Conservation (phyloP, 108 stramenopile genomes). For the Pseudonitzschia delicatissima region DNA sequence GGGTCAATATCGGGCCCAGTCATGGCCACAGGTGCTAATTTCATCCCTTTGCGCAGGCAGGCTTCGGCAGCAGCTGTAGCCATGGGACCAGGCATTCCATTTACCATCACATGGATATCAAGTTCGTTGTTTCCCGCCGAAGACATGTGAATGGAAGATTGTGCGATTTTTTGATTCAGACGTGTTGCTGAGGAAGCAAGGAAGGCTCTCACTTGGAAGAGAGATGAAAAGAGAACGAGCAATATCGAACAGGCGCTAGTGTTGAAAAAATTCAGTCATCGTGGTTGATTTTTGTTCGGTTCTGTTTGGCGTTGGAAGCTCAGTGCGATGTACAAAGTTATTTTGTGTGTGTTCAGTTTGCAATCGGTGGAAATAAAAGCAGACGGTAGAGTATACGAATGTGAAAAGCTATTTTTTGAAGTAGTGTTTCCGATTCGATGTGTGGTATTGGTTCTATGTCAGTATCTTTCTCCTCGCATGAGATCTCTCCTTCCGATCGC, state of each 20-base stretch:
- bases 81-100: slow-evolving; percentile 96
- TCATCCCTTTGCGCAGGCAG: slow-evolving; percentile 83
- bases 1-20: slow-evolving; percentile 85
- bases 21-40: slow-evolving; percentile 82
- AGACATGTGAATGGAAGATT: slow-evolving; percentile 5
- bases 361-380: no score
- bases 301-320: no score
- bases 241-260: slow-evolving; percentile 3
- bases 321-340: no score
- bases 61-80: slow-evolving; percentile 94
- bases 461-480: not conserved
- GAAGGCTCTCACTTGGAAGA: not conserved
- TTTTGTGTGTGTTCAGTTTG: no score
- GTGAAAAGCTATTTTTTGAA: no score
- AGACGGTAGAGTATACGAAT: no score
- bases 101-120: slow-evolving; percentile 72
- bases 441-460: not conserved
- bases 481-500: not conserved
- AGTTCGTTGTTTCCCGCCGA: not conserved
- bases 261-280: not conserved
- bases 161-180: not conserved
- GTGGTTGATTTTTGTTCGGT: not conserved
- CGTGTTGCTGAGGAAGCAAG: not conserved
- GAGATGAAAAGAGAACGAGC: slow-evolving; percentile 3
- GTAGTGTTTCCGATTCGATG: not conserved